Base-by-base conservation (phyloP, 2,329 filamentous ascomycete species). In the Meredithiella fracta region DNA sequence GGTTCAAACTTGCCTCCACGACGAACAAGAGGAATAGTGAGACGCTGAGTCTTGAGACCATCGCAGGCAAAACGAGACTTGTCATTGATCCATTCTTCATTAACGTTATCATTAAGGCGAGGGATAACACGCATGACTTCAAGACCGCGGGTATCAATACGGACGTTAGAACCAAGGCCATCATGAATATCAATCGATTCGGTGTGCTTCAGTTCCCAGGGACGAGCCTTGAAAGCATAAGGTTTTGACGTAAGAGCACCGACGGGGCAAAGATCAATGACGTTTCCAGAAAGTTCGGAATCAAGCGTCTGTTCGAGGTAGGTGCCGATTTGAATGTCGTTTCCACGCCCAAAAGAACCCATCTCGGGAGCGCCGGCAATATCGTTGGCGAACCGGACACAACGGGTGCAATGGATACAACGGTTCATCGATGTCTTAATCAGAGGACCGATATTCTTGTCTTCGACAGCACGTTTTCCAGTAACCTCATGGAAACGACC, bases 371-470 rank as follows among this genome's bases (percentile, higher is more conserved):
- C 92, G 65, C 92, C 92, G 60, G 92, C 92, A 65, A 98, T 78
- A 66, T 98, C 92, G 72, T 97, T 98, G 68, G 92, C 86, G 71
- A 98, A 98, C 67, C 92, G 89, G 64, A 98, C 82, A 72, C 92
- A 98, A 66, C 92, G 83, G 61, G 92, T 98, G 77, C 92, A 98
- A 76, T 98, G 92, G 66, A 98, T 98, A 72, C 92, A 98, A 68
- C 92, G 81, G 78, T 98, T 98, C 92, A 98, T 98, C 52, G 92
- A 98, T 2, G 92, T 98, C 80, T 98, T 98, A 73, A 98, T 86
- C 63, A 98, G 72, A 55, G 92, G 92, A 37, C 92, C 92, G 65
- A 98, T 96, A 71, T 98, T 97, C 79, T 98, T 98, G 72, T 98
- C 92, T 74, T 98, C 92, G 40, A 96, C 90, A 25, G 89, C 92